Base-by-base conservation (phyloP, 495 filamentous ascomycete species). In the Hapsidospora chrysogenum region DNA sequence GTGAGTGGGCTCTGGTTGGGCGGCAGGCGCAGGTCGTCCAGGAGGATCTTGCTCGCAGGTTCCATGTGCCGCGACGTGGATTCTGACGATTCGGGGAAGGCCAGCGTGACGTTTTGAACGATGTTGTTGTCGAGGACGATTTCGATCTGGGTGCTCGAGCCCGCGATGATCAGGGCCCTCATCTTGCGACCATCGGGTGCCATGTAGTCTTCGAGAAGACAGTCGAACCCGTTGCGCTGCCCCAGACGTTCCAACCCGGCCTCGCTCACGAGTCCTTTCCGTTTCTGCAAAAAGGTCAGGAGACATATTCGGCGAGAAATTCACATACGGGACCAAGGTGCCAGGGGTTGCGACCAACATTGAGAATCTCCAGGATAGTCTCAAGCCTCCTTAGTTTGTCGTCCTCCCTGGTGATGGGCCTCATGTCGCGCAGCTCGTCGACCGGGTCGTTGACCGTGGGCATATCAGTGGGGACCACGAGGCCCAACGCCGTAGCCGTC, bases 211-310 rank as follows among this genome's bases (percentile, higher is more conserved):
- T 82, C 78, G 71, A 77, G 80, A 20, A 82, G 57, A 31, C 66
- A 73, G 36, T 89, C 83, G 20, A 95, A 45, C 11, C 60, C 83
- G 37, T 79, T 67, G 16, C 78, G 62, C 43, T 70, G 66, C 4
- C 74, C 79, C 22, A 92, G 45, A 28, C 82, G 66, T 53, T 87
- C 82, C 27, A 96, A 62, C 0, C 82, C 83, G 29, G 85, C 77
- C 34, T 85, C 73, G 33, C 82, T 80, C 21, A 97, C 80, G 11
- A 75, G 42, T 13, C 64, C 60, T 37, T 64, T 60, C 35, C 45
- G 61, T 16, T 44, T 50, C 58, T 61, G 13, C 3, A 9, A 9
- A 7, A 6, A 38, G 19, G 38, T 42, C 35, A 50, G 40, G 34
- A 17, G 13, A 10, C 9, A 6, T 4, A 5, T 10, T 5, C 1